Evolutionary conservation across 129 eudicot species (phyloP).

Genomic region (Pulicaria dysenterica): DNA sequence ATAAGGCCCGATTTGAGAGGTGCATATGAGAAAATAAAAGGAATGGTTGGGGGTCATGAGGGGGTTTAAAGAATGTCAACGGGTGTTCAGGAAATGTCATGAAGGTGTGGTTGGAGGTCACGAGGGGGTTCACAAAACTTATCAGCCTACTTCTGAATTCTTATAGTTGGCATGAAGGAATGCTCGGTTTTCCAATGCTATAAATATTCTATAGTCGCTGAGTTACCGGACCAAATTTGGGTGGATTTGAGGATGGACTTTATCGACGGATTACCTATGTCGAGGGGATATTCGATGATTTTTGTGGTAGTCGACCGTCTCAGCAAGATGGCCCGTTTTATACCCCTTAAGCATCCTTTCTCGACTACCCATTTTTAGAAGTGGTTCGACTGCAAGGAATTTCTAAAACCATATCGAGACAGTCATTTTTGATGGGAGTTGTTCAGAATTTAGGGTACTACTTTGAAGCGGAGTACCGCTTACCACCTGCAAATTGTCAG

Average conservation of each 20-base stretch:
- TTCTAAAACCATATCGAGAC: background rate
- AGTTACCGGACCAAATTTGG: background rate
- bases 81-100: background rate
- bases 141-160: background rate
- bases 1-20: no score
- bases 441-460: background rate
- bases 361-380: background rate
- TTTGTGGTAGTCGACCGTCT: background rate
- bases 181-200: background rate
- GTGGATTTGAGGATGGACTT: background rate
- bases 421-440: background rate
- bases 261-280: background rate
- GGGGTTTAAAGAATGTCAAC: no score
- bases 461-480: background rate
- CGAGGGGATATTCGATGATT: background rate
- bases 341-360: background rate
- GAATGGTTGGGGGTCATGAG: no score
- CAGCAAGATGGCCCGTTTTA: background rate
- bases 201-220: background rate
- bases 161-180: background rate
- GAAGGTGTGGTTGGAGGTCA: background rate
- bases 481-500: background rate
- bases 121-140: background rate
- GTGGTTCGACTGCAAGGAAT: background rate
- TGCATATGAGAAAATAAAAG: no score